Evolutionary conservation across 2,329 filamentous ascomycete genomes (phyloP).

Genomic region (Mollisiaceae sp.): DNA sequence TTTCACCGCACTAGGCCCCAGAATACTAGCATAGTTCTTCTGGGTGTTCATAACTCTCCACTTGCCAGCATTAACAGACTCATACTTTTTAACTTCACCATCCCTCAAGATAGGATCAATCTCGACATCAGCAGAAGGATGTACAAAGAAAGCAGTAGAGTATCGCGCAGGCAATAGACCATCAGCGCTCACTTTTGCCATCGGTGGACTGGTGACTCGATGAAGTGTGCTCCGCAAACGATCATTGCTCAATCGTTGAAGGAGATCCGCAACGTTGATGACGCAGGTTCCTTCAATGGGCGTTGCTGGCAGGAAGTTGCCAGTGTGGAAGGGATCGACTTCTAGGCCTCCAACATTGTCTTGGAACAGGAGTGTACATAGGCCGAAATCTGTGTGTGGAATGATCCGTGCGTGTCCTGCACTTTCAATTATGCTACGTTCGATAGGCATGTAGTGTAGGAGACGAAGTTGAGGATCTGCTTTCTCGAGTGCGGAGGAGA

Average conservation of each 20-base stretch:
- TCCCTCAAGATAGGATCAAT: conserved; percentile 13
- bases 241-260: conserved; percentile 27
- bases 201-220: conserved; percentile 17
- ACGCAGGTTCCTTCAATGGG: conserved; percentile 23
- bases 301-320: conserved; percentile 21
- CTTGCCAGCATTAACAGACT: conserved; percentile 15
- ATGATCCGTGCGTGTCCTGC: conserved; percentile 25
- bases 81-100: conserved; percentile 11
- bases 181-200: conserved; percentile 1
- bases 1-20: background rate
- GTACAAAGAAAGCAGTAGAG: conserved; percentile 21
- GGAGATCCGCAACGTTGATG: conserved; percentile 28
- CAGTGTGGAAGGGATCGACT: conserved; percentile 26
- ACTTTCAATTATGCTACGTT: conserved; percentile 14
- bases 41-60: conserved; percentile 20
- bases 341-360: conserved; percentile 28
- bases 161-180: conserved; percentile 18
- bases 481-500: conserved; percentile 8
- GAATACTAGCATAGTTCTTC: conserved; percentile 13
- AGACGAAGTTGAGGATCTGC: conserved; percentile 25
- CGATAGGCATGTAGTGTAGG: conserved; percentile 30
- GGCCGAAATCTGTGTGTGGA: conserved; percentile 29
- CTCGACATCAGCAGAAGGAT: conserved; percentile 17
- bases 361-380: conserved; percentile 30
- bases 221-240: conserved; percentile 23